Evolutionary conservation across 495 filamentous ascomycete genomes (phyloP).

Genomic region (Aspergillus taichungensis): DNA sequence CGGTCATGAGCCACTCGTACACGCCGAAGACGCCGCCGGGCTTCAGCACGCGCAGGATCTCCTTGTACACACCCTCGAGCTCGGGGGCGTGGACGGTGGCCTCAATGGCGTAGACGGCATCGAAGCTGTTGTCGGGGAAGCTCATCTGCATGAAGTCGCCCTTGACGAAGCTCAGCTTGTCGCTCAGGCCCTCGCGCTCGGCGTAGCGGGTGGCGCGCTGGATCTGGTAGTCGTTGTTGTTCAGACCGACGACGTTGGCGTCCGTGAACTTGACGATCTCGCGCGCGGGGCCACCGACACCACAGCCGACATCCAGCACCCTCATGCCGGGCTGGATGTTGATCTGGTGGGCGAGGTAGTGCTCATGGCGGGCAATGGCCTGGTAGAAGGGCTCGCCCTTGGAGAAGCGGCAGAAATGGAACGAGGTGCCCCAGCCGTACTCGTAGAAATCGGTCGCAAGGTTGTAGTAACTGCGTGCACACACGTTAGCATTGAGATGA

Average conservation of each 20-base stretch:
- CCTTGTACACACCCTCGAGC: constrained; percentile 87
- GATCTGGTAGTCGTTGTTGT: constrained; percentile 99
- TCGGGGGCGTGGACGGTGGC: constrained; percentile 93
- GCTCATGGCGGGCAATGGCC: constrained; percentile 94
- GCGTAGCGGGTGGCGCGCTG: constrained; percentile 85
- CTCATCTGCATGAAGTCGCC: constrained; percentile 99
- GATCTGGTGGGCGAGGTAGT: constrained; percentile 91
- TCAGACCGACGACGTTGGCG: constrained; percentile 81
- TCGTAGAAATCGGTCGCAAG: constrained; percentile 96
- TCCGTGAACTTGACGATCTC: constrained; percentile 96
- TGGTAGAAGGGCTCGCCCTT: constrained; percentile 81
- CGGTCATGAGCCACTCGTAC: constrained; percentile 99
- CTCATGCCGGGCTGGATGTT: constrained; percentile 78
- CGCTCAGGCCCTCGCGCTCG: constrained; percentile 64
- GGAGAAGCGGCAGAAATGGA: constrained; percentile 98
- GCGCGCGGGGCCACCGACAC: constrained; percentile 93
- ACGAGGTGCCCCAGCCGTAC: constrained; percentile 89
- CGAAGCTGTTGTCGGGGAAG: constrained; percentile 85
- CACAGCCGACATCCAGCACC: constrained; percentile 94
- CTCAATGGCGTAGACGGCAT: constrained; percentile 97
- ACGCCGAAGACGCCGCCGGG: constrained; percentile 94
- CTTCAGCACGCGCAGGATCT: constrained; percentile 94
- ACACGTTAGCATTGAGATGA: constrained; percentile 10
- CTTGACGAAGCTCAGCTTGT: constrained; percentile 85
- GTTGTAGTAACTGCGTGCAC: constrained; percentile 76